Base-by-base conservation (phyloP, 768 basidiomycete species). In the Naematelia encephala region DNA sequence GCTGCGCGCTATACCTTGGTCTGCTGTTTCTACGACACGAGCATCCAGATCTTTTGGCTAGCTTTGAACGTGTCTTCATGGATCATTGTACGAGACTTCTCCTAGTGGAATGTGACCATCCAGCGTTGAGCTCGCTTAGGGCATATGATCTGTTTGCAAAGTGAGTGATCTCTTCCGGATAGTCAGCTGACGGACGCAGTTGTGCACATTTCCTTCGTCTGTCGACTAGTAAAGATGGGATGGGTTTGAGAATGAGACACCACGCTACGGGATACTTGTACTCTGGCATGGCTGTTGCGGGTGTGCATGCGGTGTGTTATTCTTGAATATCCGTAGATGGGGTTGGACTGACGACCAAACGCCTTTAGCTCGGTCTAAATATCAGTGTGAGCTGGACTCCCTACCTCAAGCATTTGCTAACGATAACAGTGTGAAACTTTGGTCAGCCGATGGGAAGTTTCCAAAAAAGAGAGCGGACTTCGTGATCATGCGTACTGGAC, bases 291-390 rank as follows among this genome's bases (percentile, higher is more conserved):
- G 54, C 62, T 2, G 50, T 63, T 16, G 62, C 57, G 26, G 62
- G 57, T 2, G 62, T 63, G 4, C 57, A 63, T 53, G 62, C 58
- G n/a, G 58, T 63, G 26, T n/a, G n/a, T n/a, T n/a, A n/a, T n/a
- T n/a, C n/a, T n/a, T n/a, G n/a, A n/a, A n/a, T n/a, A n/a, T n/a
- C n/a, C n/a, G n/a, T n/a, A n/a, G n/a, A n/a, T n/a, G n/a, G n/a
- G n/a, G n/a, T n/a, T n/a, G n/a, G n/a, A n/a, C n/a, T n/a, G n/a
- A n/a, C n/a, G n/a, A n/a, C n/a, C n/a, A n/a, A n/a, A n/a, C n/a
- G n/a, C n/a, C n/a, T n/a, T n/a, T n/a, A n/a, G n/a, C n/a, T n/a
- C n/a, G 43, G 62, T 56, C 22, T 29, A 11, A 63, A 63, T 23
- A 30, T 63, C 19, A 54, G 56, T 34, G 62, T 63, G 54, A 47